These are phyloP conservation scores for Nasturtium officinale DNA, from an alignment of 345 rosid genomes.

Conservation along the genomic window DNA sequence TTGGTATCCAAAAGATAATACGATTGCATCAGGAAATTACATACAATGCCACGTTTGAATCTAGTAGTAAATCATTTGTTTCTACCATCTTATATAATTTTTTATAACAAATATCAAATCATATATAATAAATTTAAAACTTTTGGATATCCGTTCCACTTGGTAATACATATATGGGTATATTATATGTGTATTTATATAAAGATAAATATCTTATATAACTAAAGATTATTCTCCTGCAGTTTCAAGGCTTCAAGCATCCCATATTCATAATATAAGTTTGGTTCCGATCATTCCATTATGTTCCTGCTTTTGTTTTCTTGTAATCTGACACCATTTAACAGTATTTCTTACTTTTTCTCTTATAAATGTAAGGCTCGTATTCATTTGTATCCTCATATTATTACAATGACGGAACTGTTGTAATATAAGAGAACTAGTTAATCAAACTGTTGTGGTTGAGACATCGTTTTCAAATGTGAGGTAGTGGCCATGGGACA, in stretches of 20 bases:
- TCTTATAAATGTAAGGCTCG: background rate
- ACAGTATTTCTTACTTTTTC: background rate
- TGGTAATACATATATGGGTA: no score
- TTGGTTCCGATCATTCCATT: background rate
- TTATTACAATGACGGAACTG: background rate
- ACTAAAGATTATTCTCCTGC: background rate
- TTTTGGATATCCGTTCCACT: no score
- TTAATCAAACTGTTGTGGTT: background rate
- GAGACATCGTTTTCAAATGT: slow-evolving; percentile 21
- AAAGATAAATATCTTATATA: background rate
- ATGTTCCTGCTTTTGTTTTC: slow-evolving; percentile 7
- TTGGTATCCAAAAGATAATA: slow-evolving; percentile 8
- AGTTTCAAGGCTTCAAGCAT: slow-evolving; percentile 13
- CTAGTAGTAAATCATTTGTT: background rate
- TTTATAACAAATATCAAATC: no score
- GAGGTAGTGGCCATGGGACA: slow-evolving; percentile 5
- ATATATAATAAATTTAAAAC: no score
- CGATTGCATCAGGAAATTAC: background rate
- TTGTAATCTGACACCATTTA: slow-evolving; percentile 9
- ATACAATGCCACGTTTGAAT: slow-evolving; percentile 23
- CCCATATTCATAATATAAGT: background rate
- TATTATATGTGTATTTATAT: no score
- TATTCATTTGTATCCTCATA: slow-evolving; percentile 7
- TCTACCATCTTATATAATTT: no score
- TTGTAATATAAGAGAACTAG: no score